Percentiles rank a stretch among this genome's conserved stretches.
phyloP scores from a whole-genome alignment of 1,284 basidiomycete species.

The Pseudozyma tsukubaensis region DNA sequence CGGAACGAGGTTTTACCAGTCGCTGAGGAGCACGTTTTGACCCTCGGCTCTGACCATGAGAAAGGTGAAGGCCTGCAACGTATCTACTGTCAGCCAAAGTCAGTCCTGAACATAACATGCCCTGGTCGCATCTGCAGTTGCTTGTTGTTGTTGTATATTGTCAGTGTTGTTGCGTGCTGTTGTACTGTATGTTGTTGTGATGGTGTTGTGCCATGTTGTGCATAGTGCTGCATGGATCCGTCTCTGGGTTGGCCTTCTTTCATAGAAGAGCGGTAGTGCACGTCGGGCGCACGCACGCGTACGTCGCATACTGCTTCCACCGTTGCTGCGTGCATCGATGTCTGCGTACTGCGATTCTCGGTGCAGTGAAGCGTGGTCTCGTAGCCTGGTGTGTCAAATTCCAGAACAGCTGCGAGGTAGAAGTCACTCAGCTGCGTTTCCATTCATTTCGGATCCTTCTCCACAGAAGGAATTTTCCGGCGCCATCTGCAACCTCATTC shows the following conservation, averaged over 20 bases:
- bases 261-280: constrained; percentile 2
- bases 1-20: no score
- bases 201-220: background rate
- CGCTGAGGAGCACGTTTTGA: no score
- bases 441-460: constrained; percentile 3
- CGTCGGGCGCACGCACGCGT: background rate
- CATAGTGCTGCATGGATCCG: background rate
- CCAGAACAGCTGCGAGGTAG: background rate
- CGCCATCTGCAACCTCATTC: no score
- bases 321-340: constrained; percentile 1
- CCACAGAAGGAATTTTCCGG: constrained; percentile 5
- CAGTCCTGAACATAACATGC: no score
- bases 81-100: no score
- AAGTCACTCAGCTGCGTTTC: background rate
- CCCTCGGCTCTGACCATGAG: no score
- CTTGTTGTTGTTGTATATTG: no score
- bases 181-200: background rate
- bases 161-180: no score
- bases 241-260: background rate
- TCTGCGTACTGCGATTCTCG: background rate
- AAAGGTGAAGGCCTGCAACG: no score
- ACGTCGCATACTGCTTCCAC: background rate
- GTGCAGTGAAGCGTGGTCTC: background rate
- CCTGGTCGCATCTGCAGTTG: no score
- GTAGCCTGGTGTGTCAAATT: background rate